Evolutionary conservation across 2,329 filamentous ascomycete genomes (phyloP).

Genomic region (Penicillium sclerotiorum): DNA sequence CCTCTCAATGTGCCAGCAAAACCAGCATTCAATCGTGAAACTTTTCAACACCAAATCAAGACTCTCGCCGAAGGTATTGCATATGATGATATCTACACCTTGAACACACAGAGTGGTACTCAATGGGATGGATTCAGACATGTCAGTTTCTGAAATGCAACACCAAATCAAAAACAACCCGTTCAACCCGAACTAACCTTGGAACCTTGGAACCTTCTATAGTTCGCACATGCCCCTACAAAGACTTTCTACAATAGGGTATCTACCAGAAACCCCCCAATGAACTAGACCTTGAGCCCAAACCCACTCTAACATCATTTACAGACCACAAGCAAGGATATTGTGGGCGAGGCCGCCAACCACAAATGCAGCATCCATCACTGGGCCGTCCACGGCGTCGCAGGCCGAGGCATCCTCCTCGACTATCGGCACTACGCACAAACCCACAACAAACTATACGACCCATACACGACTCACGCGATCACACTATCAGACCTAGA

Average conservation of each 20-base stretch:
- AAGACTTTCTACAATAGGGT: conserved; percentile 47
- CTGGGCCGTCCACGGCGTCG: conserved; percentile 46
- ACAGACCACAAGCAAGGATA: conserved; percentile 39
- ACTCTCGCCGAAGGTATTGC: conserved; percentile 36
- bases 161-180: background rate
- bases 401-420: conserved; percentile 46
- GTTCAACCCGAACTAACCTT: no score
- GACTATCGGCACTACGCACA: conserved; percentile 52
- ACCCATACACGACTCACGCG: conserved; percentile 56
- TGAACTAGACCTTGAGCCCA: background rate
- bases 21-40: conserved; percentile 56
- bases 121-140: conserved; percentile 57
- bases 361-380: conserved; percentile 47
- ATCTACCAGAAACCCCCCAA: conserved; percentile 1
- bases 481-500: conserved; percentile 61
- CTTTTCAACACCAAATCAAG: conserved; percentile 60
- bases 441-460: conserved; percentile 53
- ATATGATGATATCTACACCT: conserved; percentile 48
- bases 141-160: conserved; percentile 25
- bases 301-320: background rate
- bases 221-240: conserved; percentile 43
- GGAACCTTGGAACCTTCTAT: background rate
- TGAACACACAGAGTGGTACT: conserved; percentile 54
- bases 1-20: conserved; percentile 56
- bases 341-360: conserved; percentile 36